Evolutionary conservation across 2,329 filamentous ascomycete species (phyloP).

Genomic region (Colletotrichum spaethianum): DNA sequence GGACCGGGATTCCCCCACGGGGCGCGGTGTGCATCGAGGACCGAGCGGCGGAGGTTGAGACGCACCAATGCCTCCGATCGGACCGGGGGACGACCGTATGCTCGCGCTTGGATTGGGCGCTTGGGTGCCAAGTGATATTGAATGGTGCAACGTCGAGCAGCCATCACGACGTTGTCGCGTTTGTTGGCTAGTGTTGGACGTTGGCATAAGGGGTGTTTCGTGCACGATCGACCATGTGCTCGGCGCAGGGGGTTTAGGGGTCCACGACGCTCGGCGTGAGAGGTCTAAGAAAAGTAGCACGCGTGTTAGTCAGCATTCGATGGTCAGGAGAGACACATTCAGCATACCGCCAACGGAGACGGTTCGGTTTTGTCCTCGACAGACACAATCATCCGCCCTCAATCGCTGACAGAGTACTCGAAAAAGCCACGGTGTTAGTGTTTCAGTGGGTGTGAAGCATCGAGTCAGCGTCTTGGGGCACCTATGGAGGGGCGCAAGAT

Average conservation of each 20-base stretch:
- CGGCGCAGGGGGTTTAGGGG: slow-evolving; percentile 23
- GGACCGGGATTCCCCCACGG: slow-evolving; percentile 38
- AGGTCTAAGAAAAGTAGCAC: slow-evolving; percentile 36
- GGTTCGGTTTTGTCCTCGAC: not conserved
- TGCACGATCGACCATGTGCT: slow-evolving; percentile 14
- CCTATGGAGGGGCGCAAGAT: not conserved
- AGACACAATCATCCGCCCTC: not conserved
- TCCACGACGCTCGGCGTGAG: slow-evolving; percentile 35
- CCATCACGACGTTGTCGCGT: slow-evolving; percentile 4
- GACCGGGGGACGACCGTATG: slow-evolving; percentile 13
- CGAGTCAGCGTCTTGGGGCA: not conserved
- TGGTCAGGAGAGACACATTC: too few species aligned
- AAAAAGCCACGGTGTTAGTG: not conserved
- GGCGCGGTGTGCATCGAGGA: slow-evolving; percentile 26
- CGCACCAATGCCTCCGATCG: slow-evolving; percentile 33
- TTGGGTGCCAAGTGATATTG: slow-evolving; percentile 1
- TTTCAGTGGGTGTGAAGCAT: not conserved
- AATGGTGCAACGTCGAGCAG: slow-evolving; percentile 26
- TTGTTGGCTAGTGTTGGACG: not conserved
- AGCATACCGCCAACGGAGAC: not conserved
- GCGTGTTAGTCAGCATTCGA: slow-evolving; percentile 12
- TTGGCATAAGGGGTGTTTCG: slow-evolving; percentile 12
- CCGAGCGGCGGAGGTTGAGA: slow-evolving; percentile 38
- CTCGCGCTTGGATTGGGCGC: slow-evolving; percentile 33
- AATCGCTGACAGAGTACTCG: not conserved